Evolutionary conservation across 2,329 filamentous ascomycete genomes (phyloP).

Genomic region (Monosporascus sp.): DNA sequence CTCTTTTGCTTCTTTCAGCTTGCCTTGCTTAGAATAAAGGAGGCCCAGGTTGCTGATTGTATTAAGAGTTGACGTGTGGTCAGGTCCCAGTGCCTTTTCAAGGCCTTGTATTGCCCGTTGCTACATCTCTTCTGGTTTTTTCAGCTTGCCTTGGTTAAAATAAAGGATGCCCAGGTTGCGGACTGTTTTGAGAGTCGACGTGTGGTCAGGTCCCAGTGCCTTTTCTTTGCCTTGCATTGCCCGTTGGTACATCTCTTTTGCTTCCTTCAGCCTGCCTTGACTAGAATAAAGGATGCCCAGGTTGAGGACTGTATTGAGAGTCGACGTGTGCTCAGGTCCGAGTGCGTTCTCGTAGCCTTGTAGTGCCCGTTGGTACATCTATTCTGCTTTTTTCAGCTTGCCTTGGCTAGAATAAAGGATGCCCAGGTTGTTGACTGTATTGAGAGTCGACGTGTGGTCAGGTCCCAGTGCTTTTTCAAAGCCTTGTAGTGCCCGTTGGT

Average conservation of each 20-base stretch:
- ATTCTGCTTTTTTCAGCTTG: conserved; percentile 12
- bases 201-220: conserved; percentile 14
- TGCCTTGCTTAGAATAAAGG: conserved; percentile 6
- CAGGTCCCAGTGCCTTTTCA: no score
- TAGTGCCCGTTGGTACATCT: background rate
- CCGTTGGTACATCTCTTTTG: conserved; percentile 4
- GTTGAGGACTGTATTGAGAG: no score
- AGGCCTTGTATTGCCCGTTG: no score
- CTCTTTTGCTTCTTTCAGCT: conserved; percentile 2
- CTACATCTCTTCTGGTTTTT: no score
- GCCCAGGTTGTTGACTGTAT: conserved; percentile 21
- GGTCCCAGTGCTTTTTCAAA: conserved; percentile 6
- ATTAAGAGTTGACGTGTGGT: no score
- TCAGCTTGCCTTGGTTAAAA: conserved; percentile 12
- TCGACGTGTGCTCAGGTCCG: no score
- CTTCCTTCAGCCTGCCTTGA: conserved; percentile 4
- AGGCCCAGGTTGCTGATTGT: background rate
- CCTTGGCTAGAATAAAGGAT: conserved; percentile 16
- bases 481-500: conserved; percentile 3
- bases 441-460: conserved; percentile 18
- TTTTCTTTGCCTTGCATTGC: conserved; percentile 2
- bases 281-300: conserved; percentile 3
- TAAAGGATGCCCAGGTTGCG: conserved; percentile 9
- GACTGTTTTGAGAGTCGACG: conserved; percentile 11
- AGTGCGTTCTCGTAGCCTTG: no score